A percentile compares a stretch with the other conserved stretches of the same genome.
These are phyloP conservation scores for Microcera coccophila DNA, from an alignment of 2,329 filamentous ascomycete genomes.

Conservation along the genomic window DNA sequence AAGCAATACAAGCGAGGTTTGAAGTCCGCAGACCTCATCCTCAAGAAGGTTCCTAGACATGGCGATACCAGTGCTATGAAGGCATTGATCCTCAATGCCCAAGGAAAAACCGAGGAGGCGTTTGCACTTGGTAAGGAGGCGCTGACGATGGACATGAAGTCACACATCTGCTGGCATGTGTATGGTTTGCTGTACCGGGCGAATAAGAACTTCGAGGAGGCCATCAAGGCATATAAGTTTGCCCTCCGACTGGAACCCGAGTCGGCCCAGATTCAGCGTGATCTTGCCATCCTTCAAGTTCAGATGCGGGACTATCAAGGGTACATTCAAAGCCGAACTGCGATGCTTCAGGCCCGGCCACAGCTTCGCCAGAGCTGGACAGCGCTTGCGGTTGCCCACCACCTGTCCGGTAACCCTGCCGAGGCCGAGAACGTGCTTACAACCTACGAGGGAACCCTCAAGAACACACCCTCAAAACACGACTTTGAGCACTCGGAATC, in stretches of 20 bases:
- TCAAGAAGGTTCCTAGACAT: conserved; percentile 92
- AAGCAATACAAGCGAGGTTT: conserved; percentile 96
- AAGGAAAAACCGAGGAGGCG: conserved; percentile 89
- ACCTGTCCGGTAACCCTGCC: conserved; percentile 77
- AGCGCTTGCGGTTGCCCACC: conserved; percentile 88
- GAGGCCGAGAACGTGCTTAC: conserved; percentile 89
- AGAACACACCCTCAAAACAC: conserved; percentile 67
- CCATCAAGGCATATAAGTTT: conserved; percentile 98
- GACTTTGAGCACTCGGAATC: conserved; percentile 95
- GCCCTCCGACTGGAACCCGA: conserved; percentile 91
- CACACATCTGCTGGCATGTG: conserved; percentile 98
- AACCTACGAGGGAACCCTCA: conserved; percentile 90
- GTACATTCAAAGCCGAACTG: conserved; percentile 82
- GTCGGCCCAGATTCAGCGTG: conserved; percentile 87
- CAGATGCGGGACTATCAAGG: conserved; percentile 96
- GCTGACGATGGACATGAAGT: conserved; percentile 95
- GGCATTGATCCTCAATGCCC: conserved; percentile 88
- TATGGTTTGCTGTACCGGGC: conserved; percentile 91
- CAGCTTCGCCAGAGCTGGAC: conserved; percentile 92
- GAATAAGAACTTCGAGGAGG: conserved; percentile 97
- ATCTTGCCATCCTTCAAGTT: conserved; percentile 86
- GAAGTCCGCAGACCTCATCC: conserved; percentile 93
- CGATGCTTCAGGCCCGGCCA: conserved; percentile 83
- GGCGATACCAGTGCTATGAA: conserved; percentile 99
- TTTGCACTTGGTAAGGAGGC: conserved; percentile 91